phyloP scores from a whole-genome alignment of 305 asterid species.

The Solanum hybrid region DNA sequence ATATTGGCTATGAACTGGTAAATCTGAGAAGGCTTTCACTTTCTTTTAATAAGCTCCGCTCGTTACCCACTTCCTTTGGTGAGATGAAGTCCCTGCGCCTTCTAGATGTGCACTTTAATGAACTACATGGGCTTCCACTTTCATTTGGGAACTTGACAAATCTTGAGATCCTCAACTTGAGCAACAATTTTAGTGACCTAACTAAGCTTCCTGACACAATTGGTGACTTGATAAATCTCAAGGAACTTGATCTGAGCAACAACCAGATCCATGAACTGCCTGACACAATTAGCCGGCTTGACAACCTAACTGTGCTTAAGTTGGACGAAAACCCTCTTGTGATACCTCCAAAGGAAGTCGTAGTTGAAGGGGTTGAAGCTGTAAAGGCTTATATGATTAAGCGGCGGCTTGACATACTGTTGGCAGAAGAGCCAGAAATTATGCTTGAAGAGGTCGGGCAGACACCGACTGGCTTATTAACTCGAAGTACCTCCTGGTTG shows the following conservation, averaged over 20 bases:
- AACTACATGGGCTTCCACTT: conserved; percentile 63
- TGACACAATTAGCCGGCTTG: conserved; percentile 55
- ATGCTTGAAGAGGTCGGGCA: conserved; percentile 29
- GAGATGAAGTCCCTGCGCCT: conserved; percentile 67
- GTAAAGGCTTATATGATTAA: conserved; percentile 57
- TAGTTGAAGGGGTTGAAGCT: conserved; percentile 58
- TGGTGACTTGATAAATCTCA: conserved; percentile 60
- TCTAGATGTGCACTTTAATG: conserved; percentile 72
- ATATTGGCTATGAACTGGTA: conserved; percentile 66
- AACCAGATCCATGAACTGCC: conserved; percentile 88
- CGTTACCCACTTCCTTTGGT: conserved; percentile 78
- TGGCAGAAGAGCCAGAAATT: conserved; percentile 44
- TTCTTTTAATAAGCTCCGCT: conserved; percentile 68
- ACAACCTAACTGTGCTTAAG: conserved; percentile 50
- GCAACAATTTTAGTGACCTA: conserved; percentile 84
- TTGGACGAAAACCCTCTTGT: conserved; percentile 78
- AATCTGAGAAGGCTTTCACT: conserved; percentile 52
- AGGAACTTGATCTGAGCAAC: conserved; percentile 87
- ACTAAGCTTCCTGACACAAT: conserved; percentile 71
- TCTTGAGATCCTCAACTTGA: conserved; percentile 67
- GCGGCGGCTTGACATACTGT: conserved; percentile 47
- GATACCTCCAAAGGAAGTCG: conserved; percentile 77
- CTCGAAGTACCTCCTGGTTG: conserved; percentile 86
- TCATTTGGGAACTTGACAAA: conserved; percentile 62
- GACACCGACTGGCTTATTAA: conserved; percentile 27